Conservation (phyloP, 805 yeast species). For the Starmerella vaccinii region DNA sequence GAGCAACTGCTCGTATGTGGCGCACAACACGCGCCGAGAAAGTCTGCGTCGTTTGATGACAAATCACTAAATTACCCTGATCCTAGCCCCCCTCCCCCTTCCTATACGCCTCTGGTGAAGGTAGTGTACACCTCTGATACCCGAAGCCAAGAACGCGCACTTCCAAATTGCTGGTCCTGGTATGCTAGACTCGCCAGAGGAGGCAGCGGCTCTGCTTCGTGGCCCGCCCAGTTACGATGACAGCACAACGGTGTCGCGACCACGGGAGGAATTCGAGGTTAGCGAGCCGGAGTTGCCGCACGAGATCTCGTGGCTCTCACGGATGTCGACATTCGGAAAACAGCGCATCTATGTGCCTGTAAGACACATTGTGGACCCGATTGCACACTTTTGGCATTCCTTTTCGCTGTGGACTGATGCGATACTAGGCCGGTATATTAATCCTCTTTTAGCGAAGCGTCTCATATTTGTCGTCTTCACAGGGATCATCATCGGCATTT, state of each 20-base stretch:
- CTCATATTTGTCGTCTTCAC: constrained; percentile 60
- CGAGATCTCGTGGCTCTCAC: constrained; percentile 9
- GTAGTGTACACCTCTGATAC: no score
- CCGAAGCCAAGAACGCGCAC: no score
- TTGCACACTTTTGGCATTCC: constrained; percentile 33
- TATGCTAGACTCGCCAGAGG: constrained; percentile 7
- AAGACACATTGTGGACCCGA: constrained; percentile 39
- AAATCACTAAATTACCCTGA: no score
- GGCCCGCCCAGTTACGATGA: constrained; percentile 15
- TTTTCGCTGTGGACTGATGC: constrained; percentile 43
- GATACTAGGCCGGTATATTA: constrained; percentile 57
- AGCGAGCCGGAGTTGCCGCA: constrained; percentile 11
- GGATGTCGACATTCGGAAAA: constrained; percentile 16
- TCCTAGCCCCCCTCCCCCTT: background rate
- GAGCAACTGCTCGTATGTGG: no score
- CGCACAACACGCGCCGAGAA: no score
- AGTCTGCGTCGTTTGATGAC: no score
- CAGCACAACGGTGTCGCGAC: background rate
- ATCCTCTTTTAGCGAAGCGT: constrained; percentile 74
- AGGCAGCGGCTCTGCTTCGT: constrained; percentile 8
- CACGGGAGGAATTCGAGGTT: constrained; percentile 15
- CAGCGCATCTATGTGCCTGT: constrained; percentile 34
- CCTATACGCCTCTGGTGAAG: background rate
- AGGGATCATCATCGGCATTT: constrained; percentile 44
- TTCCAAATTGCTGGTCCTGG: background rate